Evolutionary conservation across 805 yeast species (phyloP), one percentile per base, ranked within the genome.

Genomic region (Diddensiella caesifluorescens): DNA sequence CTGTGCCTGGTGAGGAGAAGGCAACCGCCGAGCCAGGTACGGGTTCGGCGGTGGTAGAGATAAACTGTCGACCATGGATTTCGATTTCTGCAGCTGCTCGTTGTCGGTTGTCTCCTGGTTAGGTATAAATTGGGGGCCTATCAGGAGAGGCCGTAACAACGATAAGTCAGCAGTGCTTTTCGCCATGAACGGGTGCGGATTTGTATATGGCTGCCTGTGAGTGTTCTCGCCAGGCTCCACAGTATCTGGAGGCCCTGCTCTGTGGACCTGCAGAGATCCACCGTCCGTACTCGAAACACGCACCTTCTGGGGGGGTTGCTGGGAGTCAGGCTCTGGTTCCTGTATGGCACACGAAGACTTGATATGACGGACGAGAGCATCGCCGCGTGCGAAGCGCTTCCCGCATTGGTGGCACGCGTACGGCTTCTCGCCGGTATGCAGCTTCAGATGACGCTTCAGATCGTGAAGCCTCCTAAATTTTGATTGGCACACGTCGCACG

Each of bases 391-490:
- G 62, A 84, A 84, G 31, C 69, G 63, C 35, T 82, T 69, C 12
- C 73, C 73, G 62, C 94, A 84, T 35, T 66, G 65, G 15, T 62
- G 63, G 57, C 94, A 84, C 31, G 57, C 61, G 56, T 64, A 79
- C 1, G 90, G 89, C 56, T 74, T 79, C 49, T 77, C 86, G 18
- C 90, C 90, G 0, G 87, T 74, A 55, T 84, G 95, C 26, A 80
- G 67, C 59, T 80, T 80, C 44, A 74, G 75, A 54, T 84, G 95
- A 40, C 95, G 70, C 54, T 78, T 82, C 53, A 85, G 67, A 58
- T 85, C 94, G 58, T 83, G 89, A 22, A 77, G 71, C 35, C 94
- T 68, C 46, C 92, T 70, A 59, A 85, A 84, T 49, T 69, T 73
- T 35, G 74, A 65, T 39, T 70, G 64, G 54, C 95, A 84, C 22